phyloP scores from a whole-genome alignment of 805 yeast species.

The Wickerhamiella hasegawae region DNA sequence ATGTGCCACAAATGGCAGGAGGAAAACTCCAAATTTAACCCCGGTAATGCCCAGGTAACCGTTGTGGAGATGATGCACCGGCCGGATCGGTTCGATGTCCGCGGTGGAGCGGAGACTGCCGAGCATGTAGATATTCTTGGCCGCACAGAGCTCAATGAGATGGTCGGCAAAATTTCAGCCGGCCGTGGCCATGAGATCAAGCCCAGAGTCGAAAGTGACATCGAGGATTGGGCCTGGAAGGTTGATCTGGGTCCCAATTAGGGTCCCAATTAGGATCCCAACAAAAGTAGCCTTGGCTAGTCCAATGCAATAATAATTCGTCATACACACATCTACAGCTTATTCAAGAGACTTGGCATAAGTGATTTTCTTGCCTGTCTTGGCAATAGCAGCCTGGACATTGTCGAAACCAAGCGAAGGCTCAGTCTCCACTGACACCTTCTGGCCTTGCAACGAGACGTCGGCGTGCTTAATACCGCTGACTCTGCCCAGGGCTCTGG shows the following conservation, averaged over 20 bases:
- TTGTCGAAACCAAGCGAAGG: conserved; percentile 48
- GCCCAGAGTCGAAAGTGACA: conserved; percentile 39
- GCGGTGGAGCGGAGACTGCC: conserved; percentile 96
- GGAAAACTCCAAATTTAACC: conserved; percentile 48
- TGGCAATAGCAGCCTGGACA: conserved; percentile 64
- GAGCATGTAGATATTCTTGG: conserved; percentile 97
- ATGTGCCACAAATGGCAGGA: conserved; percentile 88
- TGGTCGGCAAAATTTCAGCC: conserved; percentile 63
- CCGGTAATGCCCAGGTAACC: conserved; percentile 55
- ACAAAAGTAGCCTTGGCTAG: too few species aligned
- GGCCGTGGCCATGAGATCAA: conserved; percentile 60
- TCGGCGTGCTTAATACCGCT: conserved; percentile 62
- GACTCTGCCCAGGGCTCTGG: conserved; percentile 51
- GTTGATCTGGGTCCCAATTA: conserved; percentile 32
- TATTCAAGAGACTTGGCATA: conserved; percentile 39
- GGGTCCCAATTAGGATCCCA: too few species aligned
- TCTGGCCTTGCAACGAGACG: conserved; percentile 64
- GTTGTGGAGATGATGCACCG: conserved; percentile 85
- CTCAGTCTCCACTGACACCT: conserved; percentile 58
- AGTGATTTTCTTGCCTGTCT: conserved; percentile 78
- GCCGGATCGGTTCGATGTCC: conserved; percentile 82
- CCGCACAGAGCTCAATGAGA: conserved; percentile 78
- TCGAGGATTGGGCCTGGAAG: conserved; percentile 43
- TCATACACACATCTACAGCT: too few species aligned
- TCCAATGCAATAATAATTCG: too few species aligned